Evolutionary conservation across 2,329 filamentous ascomycete genomes (phyloP).

Genomic region (Hypoxylon sp.): DNA sequence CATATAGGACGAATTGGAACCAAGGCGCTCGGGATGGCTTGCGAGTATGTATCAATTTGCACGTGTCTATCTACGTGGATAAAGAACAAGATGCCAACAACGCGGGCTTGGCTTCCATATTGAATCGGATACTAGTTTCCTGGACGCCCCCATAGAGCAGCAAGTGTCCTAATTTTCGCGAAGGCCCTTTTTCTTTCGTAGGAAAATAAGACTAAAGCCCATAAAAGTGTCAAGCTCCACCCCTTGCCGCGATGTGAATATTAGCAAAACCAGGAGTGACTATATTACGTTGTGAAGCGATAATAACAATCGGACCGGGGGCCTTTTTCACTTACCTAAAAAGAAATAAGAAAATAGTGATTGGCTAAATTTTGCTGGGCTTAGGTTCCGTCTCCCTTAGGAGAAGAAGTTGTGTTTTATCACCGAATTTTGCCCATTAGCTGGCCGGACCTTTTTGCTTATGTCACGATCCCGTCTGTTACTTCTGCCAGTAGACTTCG

Average conservation of each 20-base stretch:
- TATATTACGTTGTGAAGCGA: slow-evolving; percentile 4
- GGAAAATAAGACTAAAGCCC: neutral
- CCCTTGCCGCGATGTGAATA: neutral
- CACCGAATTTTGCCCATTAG: slow-evolving; percentile 43
- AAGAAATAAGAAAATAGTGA: slow-evolving; percentile 17
- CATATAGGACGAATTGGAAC: slow-evolving; percentile 6
- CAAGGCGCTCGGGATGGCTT: neutral
- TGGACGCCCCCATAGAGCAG: too few species aligned
- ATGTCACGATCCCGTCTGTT: too few species aligned
- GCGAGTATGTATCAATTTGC: slow-evolving; percentile 18
- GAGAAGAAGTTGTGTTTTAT: slow-evolving; percentile 40
- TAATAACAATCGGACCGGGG: neutral
- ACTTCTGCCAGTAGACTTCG: too few species aligned
- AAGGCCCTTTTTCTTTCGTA: neutral
- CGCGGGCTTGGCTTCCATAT: slow-evolving; percentile 2
- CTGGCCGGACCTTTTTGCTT: slow-evolving; percentile 43
- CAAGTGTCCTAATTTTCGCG: too few species aligned
- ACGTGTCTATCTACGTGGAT: neutral
- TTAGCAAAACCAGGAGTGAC: neutral
- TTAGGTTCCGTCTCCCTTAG: slow-evolving; percentile 22
- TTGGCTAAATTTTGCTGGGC: slow-evolving; percentile 18
- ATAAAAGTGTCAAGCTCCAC: neutral
- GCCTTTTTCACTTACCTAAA: slow-evolving; percentile 23
- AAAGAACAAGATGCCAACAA: slow-evolving; percentile 14
- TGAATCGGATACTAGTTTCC: too few species aligned